phyloP scores from a whole-genome alignment of 331 rosid genomes.

The Arachis monticola region DNA sequence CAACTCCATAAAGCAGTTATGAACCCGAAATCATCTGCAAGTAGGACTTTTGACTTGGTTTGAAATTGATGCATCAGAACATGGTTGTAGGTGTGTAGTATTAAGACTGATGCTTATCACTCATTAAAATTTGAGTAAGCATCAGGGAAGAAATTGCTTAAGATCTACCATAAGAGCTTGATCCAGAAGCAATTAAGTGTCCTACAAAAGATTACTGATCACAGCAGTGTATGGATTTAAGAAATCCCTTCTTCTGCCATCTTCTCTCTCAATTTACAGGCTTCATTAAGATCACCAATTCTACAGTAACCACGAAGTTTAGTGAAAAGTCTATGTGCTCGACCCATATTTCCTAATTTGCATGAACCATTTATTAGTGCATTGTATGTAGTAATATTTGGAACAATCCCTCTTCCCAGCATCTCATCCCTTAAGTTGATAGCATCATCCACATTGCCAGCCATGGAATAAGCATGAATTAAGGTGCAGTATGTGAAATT shows the following conservation, averaged over 20 bases:
- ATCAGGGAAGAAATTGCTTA: conserved; percentile 28
- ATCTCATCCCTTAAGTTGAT: too few relatives aligned
- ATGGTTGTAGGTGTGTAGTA: conserved; percentile 16
- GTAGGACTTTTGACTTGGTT: conserved; percentile 12
- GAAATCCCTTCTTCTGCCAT: conserved; percentile 62
- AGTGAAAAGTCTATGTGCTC: too few relatives aligned
- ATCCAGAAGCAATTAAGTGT: not conserved
- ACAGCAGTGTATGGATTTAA: conserved; percentile 16
- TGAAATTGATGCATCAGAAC: conserved; percentile 15
- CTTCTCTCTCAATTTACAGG: conserved; percentile 59
- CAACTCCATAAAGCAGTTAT: conserved; percentile 6
- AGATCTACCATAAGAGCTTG: conserved; percentile 22
- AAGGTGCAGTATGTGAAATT: conserved; percentile 75
- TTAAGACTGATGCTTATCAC: conserved; percentile 1
- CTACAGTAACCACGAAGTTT: conserved; percentile 48
- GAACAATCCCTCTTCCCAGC: too few relatives aligned
- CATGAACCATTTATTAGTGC: conserved; percentile 44
- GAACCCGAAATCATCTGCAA: not conserved
- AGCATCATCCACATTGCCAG: too few relatives aligned
- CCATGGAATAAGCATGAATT: conserved; percentile 67
- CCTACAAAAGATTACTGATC: conserved; percentile 17
- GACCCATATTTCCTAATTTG: too few relatives aligned
- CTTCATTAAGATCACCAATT: conserved; percentile 63
- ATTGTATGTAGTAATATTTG: conserved; percentile 64
- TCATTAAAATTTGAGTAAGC: conserved; percentile 6